phyloP scores from a whole-genome alignment of 345 rosid species.

The Punica granatum region DNA sequence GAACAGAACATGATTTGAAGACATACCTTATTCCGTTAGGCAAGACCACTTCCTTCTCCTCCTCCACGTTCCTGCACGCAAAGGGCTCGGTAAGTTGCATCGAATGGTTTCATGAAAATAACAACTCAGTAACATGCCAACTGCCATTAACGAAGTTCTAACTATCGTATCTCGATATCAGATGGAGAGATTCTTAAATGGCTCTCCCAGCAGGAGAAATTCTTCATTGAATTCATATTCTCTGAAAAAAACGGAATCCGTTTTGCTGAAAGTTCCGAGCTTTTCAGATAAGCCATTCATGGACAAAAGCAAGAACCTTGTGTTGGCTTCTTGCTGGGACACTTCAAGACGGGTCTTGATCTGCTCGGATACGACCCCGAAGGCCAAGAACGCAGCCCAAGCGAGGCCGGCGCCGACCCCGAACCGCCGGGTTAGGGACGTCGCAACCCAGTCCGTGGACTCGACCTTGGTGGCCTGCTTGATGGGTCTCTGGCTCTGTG shows the following conservation, averaged over 20 bases:
- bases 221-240: neutral
- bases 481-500: conserved; percentile 27
- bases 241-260: neutral
- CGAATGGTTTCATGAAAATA: neutral
- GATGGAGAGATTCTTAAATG: neutral
- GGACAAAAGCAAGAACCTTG: conserved; percentile 39
- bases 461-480: conserved; percentile 34
- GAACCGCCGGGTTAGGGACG: conserved; percentile 70
- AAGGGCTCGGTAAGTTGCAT: conserved; percentile 1
- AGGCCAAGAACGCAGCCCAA: conserved; percentile 75
- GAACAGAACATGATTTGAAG: neutral
- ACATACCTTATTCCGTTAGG: conserved; percentile 78
- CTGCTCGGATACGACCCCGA: conserved; percentile 87
- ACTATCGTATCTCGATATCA: too few relatives aligned
- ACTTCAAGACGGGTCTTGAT: conserved; percentile 77
- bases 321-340: conserved; percentile 66
- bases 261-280: neutral
- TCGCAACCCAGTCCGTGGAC: conserved; percentile 84
- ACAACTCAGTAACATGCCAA: neutral
- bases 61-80: conserved; percentile 54
- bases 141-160: too few relatives aligned
- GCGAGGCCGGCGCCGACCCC: conserved; percentile 91
- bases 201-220: neutral
- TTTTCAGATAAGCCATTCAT: neutral
- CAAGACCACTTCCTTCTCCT: conserved; percentile 60